Evolutionary conservation across 116 monocot genomes (phyloP).

Genomic region (Papilionanthe hybrid): DNA sequence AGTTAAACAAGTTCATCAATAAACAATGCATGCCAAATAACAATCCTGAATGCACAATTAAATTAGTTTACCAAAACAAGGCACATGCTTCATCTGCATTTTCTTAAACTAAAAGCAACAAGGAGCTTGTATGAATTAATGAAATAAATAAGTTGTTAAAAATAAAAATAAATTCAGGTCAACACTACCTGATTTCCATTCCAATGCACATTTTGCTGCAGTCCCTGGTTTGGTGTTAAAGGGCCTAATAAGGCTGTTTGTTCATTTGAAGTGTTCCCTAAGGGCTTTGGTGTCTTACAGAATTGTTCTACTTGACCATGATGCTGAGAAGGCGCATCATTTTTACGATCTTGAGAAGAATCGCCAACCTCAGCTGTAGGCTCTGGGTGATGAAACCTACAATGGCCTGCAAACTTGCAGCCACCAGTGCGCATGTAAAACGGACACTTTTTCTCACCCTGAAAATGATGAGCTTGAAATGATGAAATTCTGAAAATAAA

Average conservation of each 20-base stretch:
- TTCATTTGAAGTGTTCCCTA: not conserved
- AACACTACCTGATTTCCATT: not conserved
- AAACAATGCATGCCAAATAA: not conserved
- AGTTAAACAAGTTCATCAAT: too few species aligned
- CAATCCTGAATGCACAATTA: too few species aligned
- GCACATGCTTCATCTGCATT: not conserved
- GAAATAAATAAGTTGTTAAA: not conserved
- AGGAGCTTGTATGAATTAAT: not conserved
- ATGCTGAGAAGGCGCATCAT: not conserved
- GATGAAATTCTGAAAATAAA: not conserved
- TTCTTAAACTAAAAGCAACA: not conserved
- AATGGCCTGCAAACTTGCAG: constrained; percentile 43
- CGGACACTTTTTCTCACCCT: constrained; percentile 52
- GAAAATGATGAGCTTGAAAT: constrained; percentile 2
- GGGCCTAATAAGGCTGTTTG: not conserved
- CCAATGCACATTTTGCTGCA: not conserved
- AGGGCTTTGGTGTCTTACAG: too few species aligned
- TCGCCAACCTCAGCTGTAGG: constrained; percentile 19
- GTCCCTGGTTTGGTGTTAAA: not conserved
- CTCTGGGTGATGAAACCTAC: constrained; percentile 68
- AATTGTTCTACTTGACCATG: too few species aligned
- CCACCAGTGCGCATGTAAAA: constrained; percentile 55
- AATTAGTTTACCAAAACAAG: too few species aligned
- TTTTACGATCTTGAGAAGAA: not conserved
- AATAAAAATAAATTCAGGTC: not conserved